Percentiles rank a stretch among this genome's conserved stretches.
phyloP scores from a whole-genome alignment of 192 early-diverging fungal species.

The Martensiomyces pterosporus region DNA sequence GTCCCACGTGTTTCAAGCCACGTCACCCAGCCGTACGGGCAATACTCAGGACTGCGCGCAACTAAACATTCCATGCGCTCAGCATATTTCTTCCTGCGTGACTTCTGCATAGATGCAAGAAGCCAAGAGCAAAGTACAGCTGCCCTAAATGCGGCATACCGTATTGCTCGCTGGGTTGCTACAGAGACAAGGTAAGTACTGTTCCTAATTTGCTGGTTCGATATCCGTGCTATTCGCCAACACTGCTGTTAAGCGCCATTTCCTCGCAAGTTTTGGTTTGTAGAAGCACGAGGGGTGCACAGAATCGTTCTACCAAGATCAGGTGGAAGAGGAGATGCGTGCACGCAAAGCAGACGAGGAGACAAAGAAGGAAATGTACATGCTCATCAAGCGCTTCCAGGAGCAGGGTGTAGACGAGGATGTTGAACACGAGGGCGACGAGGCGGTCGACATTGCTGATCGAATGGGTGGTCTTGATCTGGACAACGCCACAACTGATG shows the following conservation, averaged over 20 bases:
- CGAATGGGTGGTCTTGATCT: slow-evolving; percentile 28
- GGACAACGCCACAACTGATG: background rate
- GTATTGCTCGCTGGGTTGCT: slow-evolving; percentile 43
- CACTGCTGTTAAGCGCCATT: background rate
- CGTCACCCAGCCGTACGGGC: too few relatives aligned
- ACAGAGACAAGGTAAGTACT: slow-evolving; percentile 33
- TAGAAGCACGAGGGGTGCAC: slow-evolving; percentile 35
- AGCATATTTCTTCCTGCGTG: background rate
- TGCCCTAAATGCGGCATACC: slow-evolving; percentile 39
- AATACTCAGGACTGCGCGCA: slow-evolving; percentile 6
- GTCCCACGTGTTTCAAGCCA: too few relatives aligned
- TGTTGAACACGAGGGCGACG: slow-evolving; percentile 9
- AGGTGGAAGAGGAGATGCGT: slow-evolving; percentile 28
- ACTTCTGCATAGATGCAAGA: slow-evolving; percentile 25
- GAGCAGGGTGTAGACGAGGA: slow-evolving; percentile 19
- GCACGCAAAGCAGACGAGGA: slow-evolving; percentile 33
- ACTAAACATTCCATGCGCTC: background rate
- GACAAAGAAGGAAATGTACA: slow-evolving; percentile 34
- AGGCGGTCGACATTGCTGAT: slow-evolving; percentile 6
- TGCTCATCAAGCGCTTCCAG: slow-evolving; percentile 23
- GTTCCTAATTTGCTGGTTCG: background rate
- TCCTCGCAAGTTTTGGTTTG: too few relatives aligned
- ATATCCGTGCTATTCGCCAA: background rate
- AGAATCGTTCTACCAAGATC: slow-evolving; percentile 40
- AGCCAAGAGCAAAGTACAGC: slow-evolving; percentile 41